Percentiles rank a stretch among this genome's conserved stretches.
These are phyloP conservation scores for Helotiales sp. DNA, from an alignment of 2,329 filamentous ascomycete species.

Conservation along the genomic window DNA sequence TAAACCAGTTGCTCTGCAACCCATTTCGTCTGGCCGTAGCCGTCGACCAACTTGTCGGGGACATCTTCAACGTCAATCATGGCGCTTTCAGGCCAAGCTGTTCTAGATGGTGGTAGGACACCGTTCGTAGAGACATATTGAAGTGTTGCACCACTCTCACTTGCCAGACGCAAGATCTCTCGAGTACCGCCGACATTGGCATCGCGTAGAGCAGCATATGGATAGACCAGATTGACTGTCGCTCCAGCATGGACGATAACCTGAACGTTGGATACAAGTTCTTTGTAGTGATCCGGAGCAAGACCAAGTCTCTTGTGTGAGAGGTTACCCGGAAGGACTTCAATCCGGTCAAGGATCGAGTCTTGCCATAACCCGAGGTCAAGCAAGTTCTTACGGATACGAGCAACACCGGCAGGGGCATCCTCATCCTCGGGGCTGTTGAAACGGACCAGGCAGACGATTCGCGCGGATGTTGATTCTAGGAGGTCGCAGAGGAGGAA, in stretches of 20 bases:
- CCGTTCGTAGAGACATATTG: slow-evolving; percentile 84
- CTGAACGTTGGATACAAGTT: slow-evolving; percentile 67
- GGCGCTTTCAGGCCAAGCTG: slow-evolving; percentile 73
- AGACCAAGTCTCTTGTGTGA: slow-evolving; percentile 72
- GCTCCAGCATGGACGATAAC: slow-evolving; percentile 80
- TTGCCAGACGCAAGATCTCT: slow-evolving; percentile 74
- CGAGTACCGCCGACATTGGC: slow-evolving; percentile 81
- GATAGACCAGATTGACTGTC: slow-evolving; percentile 81
- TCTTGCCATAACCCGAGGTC: slow-evolving; percentile 80
- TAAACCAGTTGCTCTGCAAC: slow-evolving; percentile 69
- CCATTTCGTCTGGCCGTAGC: slow-evolving; percentile 94
- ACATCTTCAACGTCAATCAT: slow-evolving; percentile 72
- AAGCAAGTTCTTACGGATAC: slow-evolving; percentile 76
- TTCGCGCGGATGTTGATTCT: slow-evolving; percentile 56
- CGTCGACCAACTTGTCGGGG: slow-evolving; percentile 73
- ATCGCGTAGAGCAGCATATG: slow-evolving; percentile 75
- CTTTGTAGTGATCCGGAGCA: slow-evolving; percentile 65
- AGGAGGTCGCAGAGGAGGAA: slow-evolving; percentile 79
- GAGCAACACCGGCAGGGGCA: slow-evolving; percentile 69
- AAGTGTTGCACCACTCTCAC: slow-evolving; percentile 69
- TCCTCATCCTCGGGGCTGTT: slow-evolving; percentile 71
- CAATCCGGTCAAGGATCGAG: slow-evolving; percentile 76
- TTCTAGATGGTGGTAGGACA: slow-evolving; percentile 71
- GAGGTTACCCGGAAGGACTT: slow-evolving; percentile 76
- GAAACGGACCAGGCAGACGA: slow-evolving; percentile 75